A percentile compares a stretch with the other conserved stretches of the same genome.
These are phyloP conservation scores for Coemansia sp. DNA, from an alignment of 192 early-diverging fungal genomes.

Conservation along the genomic window DNA sequence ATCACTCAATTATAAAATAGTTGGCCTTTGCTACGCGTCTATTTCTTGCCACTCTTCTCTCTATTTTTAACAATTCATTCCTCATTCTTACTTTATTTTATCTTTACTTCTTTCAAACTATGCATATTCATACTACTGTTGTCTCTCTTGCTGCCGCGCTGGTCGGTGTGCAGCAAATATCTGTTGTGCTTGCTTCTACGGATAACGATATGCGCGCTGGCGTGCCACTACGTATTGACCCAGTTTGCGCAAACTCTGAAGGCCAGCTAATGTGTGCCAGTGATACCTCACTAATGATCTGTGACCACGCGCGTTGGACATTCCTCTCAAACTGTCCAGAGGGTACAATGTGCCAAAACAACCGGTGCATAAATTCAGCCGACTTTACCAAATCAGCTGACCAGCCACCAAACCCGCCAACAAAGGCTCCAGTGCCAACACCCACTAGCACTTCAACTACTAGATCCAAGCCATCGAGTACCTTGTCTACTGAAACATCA, in stretches of 20 bases:
- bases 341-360: constrained; percentile 4
- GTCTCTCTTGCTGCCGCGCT: constrained; percentile 3
- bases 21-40: neutral
- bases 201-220: neutral
- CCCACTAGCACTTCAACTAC: neutral
- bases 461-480: neutral
- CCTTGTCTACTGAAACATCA: neutral
- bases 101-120: neutral
- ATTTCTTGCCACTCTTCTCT: neutral
- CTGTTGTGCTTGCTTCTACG: neutral
- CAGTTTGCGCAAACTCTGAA: neutral
- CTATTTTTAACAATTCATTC: neutral
- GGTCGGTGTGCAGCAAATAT: neutral
- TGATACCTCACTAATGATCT: neutral
- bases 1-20: neutral
- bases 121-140: neutral
- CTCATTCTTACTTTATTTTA: neutral
- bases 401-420: neutral
- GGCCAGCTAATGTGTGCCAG: neutral
- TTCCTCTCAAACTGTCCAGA: constrained; percentile 14
- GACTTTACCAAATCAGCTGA: neutral
- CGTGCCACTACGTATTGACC: neutral
- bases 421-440: neutral
- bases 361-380: neutral
- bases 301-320: neutral